Base-by-base conservation (phyloP, 768 basidiomycete genomes). In the Calocybe gangraenosa region DNA sequence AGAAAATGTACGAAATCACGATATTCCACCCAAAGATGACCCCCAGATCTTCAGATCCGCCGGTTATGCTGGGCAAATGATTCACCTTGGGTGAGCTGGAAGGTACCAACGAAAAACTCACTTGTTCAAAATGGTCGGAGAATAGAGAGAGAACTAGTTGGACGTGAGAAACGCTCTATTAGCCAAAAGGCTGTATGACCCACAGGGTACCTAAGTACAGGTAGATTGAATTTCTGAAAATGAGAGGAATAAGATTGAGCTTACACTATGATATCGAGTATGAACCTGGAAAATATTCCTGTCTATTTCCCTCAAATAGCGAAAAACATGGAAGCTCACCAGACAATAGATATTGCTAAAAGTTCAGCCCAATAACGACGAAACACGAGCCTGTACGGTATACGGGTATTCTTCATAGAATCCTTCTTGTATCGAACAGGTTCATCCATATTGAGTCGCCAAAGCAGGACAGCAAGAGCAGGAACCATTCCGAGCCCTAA, bases 371-470 rank as follows among this genome's bases (percentile, higher is more conserved):
- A 89, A 60, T 96, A 96, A 23, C 87, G 78, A 56, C 73, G 81
- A 31, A 93, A 49, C 51, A 92, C 71, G 15, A 95, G 74, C 62
- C 60, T 53, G 58, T 92, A 91, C 0, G 91, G 91, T 41, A 89
- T 84, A 25, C 62, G 69, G 7, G 79, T 73, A 34, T 76, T 59
- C 54, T 79, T 85, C 87, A 93, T 92, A 2, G 85, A 82, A 60
- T 87, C 78, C 51, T 77, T 79, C 61, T 75, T 80, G 64, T 74
- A 92, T 15, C 79, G 69, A 15, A 72, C 69, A 0, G 91, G 87
- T 54, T 92, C 88, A 21, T 81, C 74, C 84, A 93, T 90, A 45
- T 70, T 76, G 45, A 89, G 58, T 51, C 92, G 87, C 90, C 92
- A 93, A 40, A 89, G 57, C 56, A 93, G 79, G 13, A 93, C 82